A percentile compares a stretch with the other conserved stretches of the same genome.
Evolutionary conservation across 148 eudicot species (phyloP).

Genomic region (Agrostemma githago): DNA sequence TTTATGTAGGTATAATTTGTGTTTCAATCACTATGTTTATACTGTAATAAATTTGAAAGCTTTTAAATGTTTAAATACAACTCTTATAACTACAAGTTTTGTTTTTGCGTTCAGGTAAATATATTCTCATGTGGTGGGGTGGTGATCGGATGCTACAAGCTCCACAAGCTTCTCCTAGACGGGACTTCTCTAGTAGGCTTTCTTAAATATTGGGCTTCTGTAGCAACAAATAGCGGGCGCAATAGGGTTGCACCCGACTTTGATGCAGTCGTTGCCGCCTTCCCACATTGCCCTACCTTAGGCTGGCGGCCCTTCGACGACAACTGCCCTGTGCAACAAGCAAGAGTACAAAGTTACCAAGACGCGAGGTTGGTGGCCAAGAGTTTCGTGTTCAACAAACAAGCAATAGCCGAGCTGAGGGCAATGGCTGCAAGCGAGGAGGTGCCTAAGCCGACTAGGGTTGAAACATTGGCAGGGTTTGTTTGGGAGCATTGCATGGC

Average conservation of each 20-base stretch:
- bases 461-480: conserved; percentile 15
- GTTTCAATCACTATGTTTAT: too few species aligned
- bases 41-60: too few species aligned
- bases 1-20: too few species aligned
- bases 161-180: conserved; percentile 19
- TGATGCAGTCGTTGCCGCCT: neutral
- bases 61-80: too few species aligned
- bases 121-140: conserved; percentile 23
- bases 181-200: conserved; percentile 8
- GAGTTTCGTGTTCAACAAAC: conserved; percentile 4
- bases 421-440: neutral
- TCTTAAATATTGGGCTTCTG: conserved; percentile 16
- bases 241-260: neutral
- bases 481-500: conserved; percentile 7
- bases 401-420: neutral
- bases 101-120: conserved; percentile 11
- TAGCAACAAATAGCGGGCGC: neutral
- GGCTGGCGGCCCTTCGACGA: neutral
- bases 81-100: too few species aligned
- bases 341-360: neutral
- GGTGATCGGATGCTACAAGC: conserved; percentile 2
- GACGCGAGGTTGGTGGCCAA: neutral
- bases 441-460: neutral
- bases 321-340: neutral
- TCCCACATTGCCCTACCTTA: neutral